Conservation (phyloP, 2,329 filamentous ascomycete species). For the Colletotrichum tanaceti region DNA sequence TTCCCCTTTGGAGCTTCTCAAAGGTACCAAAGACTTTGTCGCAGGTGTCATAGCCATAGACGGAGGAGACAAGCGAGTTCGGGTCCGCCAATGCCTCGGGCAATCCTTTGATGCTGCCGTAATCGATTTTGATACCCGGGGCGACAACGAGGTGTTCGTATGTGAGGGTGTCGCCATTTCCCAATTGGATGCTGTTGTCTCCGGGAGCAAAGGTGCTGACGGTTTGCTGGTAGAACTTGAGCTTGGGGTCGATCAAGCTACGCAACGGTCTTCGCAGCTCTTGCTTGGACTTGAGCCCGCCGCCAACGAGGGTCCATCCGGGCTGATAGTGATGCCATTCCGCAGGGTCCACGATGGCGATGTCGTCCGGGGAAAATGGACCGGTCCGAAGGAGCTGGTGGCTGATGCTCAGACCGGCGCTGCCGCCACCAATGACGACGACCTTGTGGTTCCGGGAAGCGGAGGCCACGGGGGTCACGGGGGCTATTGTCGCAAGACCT, state of each 20-base stretch:
- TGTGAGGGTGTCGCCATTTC: conserved; percentile 64
- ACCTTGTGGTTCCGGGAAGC: conserved; percentile 64
- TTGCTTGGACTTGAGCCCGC: conserved; percentile 72
- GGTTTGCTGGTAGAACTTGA: conserved; percentile 68
- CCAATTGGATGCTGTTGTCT: conserved; percentile 66
- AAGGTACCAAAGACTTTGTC: conserved; percentile 65
- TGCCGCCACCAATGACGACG: conserved; percentile 74
- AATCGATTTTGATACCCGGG: conserved; percentile 66
- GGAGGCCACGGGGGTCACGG: conserved; percentile 27
- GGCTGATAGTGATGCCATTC: conserved; percentile 75
- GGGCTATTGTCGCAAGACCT: conserved; percentile 41
- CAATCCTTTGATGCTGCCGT: conserved; percentile 64
- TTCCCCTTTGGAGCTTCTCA: conserved; percentile 59
- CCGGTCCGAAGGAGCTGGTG: conserved; percentile 74
- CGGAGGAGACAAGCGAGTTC: conserved; percentile 63
- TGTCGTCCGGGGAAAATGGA: conserved; percentile 67
- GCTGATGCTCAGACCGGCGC: conserved; percentile 72
- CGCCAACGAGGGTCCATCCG: conserved; percentile 76
- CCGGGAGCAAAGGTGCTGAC: conserved; percentile 65
- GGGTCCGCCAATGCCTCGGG: conserved; percentile 64
- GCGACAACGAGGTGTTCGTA: conserved; percentile 75
- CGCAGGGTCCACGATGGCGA: conserved; percentile 73
- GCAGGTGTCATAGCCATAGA: conserved; percentile 67
- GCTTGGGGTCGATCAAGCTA: conserved; percentile 66
- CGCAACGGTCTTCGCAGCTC: conserved; percentile 64